These are phyloP conservation scores for Moesziomyces aphidis DNA, from an alignment of 1,284 basidiomycete genomes.

Conservation along the genomic window DNA sequence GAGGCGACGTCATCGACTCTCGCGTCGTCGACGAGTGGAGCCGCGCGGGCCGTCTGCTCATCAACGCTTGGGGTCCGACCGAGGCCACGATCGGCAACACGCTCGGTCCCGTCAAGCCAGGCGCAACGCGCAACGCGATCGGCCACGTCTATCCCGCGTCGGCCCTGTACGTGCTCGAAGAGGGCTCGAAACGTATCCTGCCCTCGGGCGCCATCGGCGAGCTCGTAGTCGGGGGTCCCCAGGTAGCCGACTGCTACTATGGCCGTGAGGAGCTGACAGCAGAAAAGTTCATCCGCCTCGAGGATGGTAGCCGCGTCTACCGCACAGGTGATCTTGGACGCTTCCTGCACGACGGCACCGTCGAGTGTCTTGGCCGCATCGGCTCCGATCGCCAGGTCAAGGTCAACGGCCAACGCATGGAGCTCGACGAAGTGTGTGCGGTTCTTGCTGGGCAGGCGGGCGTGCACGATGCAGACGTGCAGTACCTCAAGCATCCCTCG, in stretches of 20 bases:
- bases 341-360: conserved; percentile 54
- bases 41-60: conserved; percentile 49
- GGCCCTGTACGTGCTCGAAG: conserved; percentile 53
- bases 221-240: conserved; percentile 63
- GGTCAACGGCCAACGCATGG: conserved; percentile 66
- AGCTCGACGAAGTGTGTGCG: conserved; percentile 63
- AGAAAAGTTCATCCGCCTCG: conserved; percentile 53
- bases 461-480: conserved; percentile 55
- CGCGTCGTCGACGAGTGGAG: conserved; percentile 62
- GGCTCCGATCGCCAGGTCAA: conserved; percentile 63
- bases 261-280: conserved; percentile 57
- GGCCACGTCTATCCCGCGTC: conserved; percentile 56
- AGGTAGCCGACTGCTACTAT: conserved; percentile 64
- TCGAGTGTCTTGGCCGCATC: conserved; percentile 64
- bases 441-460: conserved; percentile 41
- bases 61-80: conserved; percentile 67
- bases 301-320: conserved; percentile 59
- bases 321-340: conserved; percentile 65
- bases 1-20: conserved; percentile 65
- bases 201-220: conserved; percentile 60
- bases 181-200: conserved; percentile 25
- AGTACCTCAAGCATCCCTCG: conserved; percentile 60
- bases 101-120: conserved; percentile 55
- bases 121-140: conserved; percentile 54
- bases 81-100: conserved; percentile 67